Conservation (phyloP, 1,139 yeast genomes). For the Wickerhamiella infanticola region DNA sequence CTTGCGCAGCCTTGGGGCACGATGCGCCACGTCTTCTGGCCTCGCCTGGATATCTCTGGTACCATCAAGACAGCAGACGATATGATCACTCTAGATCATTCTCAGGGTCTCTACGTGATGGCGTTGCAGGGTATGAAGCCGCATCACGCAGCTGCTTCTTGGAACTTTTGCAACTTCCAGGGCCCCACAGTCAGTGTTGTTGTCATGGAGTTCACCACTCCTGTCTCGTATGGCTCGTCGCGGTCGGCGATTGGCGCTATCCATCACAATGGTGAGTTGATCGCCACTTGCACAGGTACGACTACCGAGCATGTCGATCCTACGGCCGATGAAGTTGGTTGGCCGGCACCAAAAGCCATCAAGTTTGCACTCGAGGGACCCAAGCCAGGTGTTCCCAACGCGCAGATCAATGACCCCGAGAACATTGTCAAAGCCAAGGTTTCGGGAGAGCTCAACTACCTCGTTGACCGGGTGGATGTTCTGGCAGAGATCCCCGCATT, state of each 20-base stretch:
- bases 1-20: conserved; percentile 83
- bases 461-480: conserved; percentile 87
- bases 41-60: conserved; percentile 63
- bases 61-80: conserved; percentile 30
- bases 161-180: conserved; percentile 91
- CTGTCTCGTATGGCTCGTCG: conserved; percentile 71
- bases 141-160: conserved; percentile 91
- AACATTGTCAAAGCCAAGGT: conserved; percentile 22
- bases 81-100: conserved; percentile 26
- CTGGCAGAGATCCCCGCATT: conserved; percentile 95
- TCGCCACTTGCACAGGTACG: conserved; percentile 54
- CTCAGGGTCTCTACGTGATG: conserved; percentile 77
- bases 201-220: conserved; percentile 92
- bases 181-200: conserved; percentile 59
- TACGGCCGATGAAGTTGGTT: conserved; percentile 57
- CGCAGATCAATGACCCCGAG: conserved; percentile 27
- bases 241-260: conserved; percentile 69
- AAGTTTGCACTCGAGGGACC: conserved; percentile 42
- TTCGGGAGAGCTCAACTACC: conserved; percentile 29
- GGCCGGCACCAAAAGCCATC: conserved; percentile 73
- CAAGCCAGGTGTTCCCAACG: conserved; percentile 20
- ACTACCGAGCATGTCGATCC: conserved; percentile 46
- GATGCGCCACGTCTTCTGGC: conserved; percentile 96
- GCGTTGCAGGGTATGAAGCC: conserved; percentile 99
- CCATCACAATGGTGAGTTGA: conserved; percentile 44